Evolutionary conservation across 441 rosid species (phyloP), one percentile per base, ranked within the genome.

Genomic region (Theobroma grandiflorum): DNA sequence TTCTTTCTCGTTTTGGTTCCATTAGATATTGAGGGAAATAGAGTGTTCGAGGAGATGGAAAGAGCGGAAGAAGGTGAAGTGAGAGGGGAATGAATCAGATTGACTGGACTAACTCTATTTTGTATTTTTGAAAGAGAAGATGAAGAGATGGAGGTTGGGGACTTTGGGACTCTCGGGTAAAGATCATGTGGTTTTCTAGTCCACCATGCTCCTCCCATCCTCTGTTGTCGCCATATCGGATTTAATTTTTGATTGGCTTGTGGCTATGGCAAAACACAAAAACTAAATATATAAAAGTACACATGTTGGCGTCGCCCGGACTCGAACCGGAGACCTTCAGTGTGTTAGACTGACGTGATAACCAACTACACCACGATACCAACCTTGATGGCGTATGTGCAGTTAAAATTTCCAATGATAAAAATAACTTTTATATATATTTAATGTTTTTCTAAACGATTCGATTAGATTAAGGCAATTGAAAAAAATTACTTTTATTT

Each of bases 311-410:
- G 79, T 94, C 95, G 93, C 98, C 97, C 98, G 91, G 87, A 78
- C 68, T 94, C 87, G 91, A 92, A 92, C 95, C 93, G 94, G 90
- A 92, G 97, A 92, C 96, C 96, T 96, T 90, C 97, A 89, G 95
- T 92, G 98, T 91, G 98, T 92, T 94, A 93, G 96, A 96, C 94
- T 92, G 96, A 95, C 96, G 99, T 91, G 97, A 94, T 91, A 95
- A 91, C 97, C 98, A 93, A 91, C 98, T 91, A 93, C 96, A 95
- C 98, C 98, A 93, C 93, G 92, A 95, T 80, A 86, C 90, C 84
- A 26, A 26, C 1, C 1, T 0, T 26, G 31, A 26, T 0, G 31
- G 31, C 1, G 31, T 1, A 26, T 26, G 31, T 26, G 31, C 31
- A 26, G 31, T 26, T 26, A 0, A 26, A 26, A 26, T 0, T 26